phyloP scores from a whole-genome alignment of 306 rosid genomes.

The Lotus japonicus region DNA sequence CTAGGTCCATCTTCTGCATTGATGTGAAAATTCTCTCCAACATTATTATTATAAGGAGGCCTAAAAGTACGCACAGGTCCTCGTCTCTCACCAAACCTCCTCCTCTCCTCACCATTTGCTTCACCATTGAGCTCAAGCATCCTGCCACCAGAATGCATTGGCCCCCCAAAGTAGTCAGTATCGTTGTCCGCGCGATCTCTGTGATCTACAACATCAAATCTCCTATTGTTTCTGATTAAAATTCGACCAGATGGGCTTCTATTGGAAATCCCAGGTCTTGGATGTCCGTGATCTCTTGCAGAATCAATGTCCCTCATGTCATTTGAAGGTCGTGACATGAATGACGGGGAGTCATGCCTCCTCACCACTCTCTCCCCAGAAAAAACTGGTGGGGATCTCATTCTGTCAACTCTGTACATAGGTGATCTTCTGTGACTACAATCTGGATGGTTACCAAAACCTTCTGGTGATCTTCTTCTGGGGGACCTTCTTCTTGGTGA shows the following conservation, averaged over 20 bases:
- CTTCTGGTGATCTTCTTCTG: conserved; percentile 73
- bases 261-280: conserved; percentile 48
- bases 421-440: conserved; percentile 67
- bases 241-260: conserved; percentile 57
- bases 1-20: conserved; percentile 57
- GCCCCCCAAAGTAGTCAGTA: conserved; percentile 58
- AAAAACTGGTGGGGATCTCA: conserved; percentile 78
- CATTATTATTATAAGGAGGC: conserved; percentile 49
- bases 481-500: conserved; percentile 77
- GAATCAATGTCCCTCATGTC: conserved; percentile 70
- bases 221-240: conserved; percentile 53
- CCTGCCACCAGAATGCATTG: conserved; percentile 47
- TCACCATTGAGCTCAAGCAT: conserved; percentile 52
- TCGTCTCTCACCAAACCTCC: conserved; percentile 71
- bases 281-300: conserved; percentile 65
- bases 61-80: conserved; percentile 69
- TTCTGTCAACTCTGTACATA: conserved; percentile 54
- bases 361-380: conserved; percentile 52
- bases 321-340: conserved; percentile 48
- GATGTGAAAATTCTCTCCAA: conserved; percentile 55
- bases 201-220: conserved; percentile 62
- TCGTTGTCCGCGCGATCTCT: conserved; percentile 52
- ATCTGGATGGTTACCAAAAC: conserved; percentile 69
- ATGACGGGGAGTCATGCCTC: conserved; percentile 57
- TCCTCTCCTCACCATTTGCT: conserved; percentile 61